These are phyloP conservation scores for Beta corolliflora DNA, from an alignment of 179 eudicot species.

Conservation along the genomic window DNA sequence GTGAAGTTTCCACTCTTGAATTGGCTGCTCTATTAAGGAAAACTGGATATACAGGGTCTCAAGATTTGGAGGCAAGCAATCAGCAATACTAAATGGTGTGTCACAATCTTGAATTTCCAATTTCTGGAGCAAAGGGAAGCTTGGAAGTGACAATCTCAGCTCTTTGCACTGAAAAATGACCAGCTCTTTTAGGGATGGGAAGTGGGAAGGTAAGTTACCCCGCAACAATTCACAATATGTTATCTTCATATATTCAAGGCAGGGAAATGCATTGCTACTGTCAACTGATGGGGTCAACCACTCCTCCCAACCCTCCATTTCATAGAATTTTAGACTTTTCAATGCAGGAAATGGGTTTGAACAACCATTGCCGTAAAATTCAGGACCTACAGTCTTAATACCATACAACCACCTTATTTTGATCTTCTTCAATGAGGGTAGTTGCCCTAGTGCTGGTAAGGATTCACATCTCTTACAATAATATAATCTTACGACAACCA, in stretches of 20 bases:
- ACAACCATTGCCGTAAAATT: constrained; percentile 13
- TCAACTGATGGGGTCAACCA: neutral
- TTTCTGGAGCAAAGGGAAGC: neutral
- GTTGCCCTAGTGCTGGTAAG: constrained; percentile 1
- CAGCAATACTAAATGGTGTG: neutral
- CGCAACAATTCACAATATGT: neutral
- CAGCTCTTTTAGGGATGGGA: neutral
- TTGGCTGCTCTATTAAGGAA: neutral
- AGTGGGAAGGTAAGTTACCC: neutral
- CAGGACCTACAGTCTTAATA: constrained; percentile 1
- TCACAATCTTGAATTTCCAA: neutral
- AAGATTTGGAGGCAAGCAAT: neutral
- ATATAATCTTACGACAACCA: neutral
- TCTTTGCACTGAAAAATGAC: neutral
- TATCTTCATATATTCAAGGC: neutral
- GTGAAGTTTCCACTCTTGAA: neutral
- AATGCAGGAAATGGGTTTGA: constrained; percentile 11
- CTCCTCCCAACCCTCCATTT: constrained; percentile 1
- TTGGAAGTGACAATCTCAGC: constrained; percentile 3
- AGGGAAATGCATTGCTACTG: neutral
- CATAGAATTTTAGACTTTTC: neutral
- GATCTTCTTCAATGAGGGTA: constrained; percentile 13
- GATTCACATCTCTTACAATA: neutral
- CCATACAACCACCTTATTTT: neutral
- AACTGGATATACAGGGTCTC: neutral